Conservation (phyloP, 179 eudicot species). For the Corrigiola litoralis region DNA sequence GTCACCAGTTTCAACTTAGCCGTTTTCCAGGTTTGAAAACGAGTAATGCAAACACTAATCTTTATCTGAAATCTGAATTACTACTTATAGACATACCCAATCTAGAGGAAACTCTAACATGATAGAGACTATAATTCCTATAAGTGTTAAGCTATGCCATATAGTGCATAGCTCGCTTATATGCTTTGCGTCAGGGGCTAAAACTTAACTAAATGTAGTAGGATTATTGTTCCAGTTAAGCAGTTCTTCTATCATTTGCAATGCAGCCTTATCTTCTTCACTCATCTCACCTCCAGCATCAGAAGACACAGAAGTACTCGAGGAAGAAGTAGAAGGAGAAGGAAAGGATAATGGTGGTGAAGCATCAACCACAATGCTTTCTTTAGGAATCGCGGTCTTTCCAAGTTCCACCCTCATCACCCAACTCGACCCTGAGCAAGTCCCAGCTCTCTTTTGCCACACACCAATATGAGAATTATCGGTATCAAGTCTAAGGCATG, state of each 20-base stretch:
- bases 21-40: neutral
- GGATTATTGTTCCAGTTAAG: conserved; percentile 53
- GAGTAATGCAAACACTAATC: conserved; percentile 12
- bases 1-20: neutral
- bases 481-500: conserved; percentile 73
- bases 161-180: neutral
- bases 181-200: neutral
- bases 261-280: conserved; percentile 61
- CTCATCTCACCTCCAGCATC: conserved; percentile 28
- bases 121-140: conserved; percentile 10
- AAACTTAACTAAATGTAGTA: conserved; percentile 1
- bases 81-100: neutral
- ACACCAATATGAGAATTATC: conserved; percentile 77
- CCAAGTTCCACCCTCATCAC: conserved; percentile 68
- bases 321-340: neutral
- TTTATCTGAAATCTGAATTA: conserved; percentile 5
- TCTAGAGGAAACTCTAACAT: conserved; percentile 5
- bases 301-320: neutral
- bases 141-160: neutral
- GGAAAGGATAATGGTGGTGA: neutral
- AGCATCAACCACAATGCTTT: neutral
- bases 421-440: conserved; percentile 59
- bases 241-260: conserved; percentile 87
- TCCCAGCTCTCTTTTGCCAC: conserved; percentile 76
- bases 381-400: conserved; percentile 1